These are phyloP conservation scores for Aspergillus versicolor DNA, from an alignment of 2,329 filamentous ascomycete species.

Conservation along the genomic window DNA sequence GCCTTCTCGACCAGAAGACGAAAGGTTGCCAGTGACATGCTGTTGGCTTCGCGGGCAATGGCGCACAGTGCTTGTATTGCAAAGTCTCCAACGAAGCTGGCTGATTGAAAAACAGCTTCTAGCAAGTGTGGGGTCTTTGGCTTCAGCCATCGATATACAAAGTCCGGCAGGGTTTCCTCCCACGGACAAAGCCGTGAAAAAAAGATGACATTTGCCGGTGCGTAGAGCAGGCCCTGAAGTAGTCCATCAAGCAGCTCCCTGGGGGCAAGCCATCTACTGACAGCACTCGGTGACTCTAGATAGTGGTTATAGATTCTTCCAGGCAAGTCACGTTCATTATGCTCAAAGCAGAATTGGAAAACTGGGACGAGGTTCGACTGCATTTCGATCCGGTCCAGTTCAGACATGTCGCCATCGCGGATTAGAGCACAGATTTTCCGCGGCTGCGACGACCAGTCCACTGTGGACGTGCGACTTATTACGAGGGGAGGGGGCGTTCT, in stretches of 20 bases:
- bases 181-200: background rate
- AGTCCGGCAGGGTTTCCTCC: background rate
- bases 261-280: background rate
- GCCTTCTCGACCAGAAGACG: background rate
- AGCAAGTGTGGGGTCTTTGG: background rate
- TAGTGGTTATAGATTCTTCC: background rate
- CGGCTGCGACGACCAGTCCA: background rate
- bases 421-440: background rate
- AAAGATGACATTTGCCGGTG: background rate
- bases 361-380: background rate
- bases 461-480: background rate
- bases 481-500: background rate
- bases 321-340: background rate
- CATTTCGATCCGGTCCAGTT: background rate
- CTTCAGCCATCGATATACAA: background rate
- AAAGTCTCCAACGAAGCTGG: background rate
- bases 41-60: background rate
- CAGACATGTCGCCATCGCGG: background rate
- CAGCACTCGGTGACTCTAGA: background rate
- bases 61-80: background rate
- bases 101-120: background rate
- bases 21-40: background rate
- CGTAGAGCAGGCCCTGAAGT: background rate
- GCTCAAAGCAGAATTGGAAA: conserved; percentile 1
- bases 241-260: background rate